Evolutionary conservation across 192 early-diverging fungal genomes (phyloP).

Genomic region (Podochytrium sp.): DNA sequence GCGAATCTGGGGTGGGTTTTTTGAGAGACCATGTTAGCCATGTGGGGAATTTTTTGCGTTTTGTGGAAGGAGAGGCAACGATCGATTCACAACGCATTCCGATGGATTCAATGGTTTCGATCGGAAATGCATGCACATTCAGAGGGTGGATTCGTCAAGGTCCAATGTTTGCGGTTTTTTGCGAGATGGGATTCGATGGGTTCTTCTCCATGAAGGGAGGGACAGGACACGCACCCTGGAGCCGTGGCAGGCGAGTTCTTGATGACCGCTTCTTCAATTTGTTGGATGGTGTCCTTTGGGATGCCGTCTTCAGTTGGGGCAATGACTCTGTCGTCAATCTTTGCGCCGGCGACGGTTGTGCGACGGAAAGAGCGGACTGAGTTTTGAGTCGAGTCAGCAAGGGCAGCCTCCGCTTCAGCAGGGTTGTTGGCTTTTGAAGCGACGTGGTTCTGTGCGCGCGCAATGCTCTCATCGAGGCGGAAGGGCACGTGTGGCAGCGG

Average conservation of each 20-base stretch:
- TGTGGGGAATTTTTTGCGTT: too few species aligned
- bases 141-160: too few species aligned
- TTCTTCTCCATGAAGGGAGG: background rate
- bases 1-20: slow-evolving; percentile 46
- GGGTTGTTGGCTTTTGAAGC: too few species aligned
- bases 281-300: background rate
- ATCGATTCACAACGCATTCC: too few species aligned
- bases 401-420: background rate
- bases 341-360: slow-evolving; percentile 11
- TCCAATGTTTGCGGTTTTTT: too few species aligned
- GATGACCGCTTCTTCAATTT: background rate
- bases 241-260: background rate
- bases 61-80: too few species aligned
- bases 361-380: background rate
- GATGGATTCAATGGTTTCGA: too few species aligned
- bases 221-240: background rate
- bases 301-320: background rate
- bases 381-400: background rate
- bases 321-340: background rate
- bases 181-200: background rate
- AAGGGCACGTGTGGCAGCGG: too few species aligned
- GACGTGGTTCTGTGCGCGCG: too few species aligned
- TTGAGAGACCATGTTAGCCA: too few species aligned
- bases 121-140: too few species aligned
- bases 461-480: too few species aligned